phyloP scores from a whole-genome alignment of 73 alveolate species.

The Paramecium primaurelia region DNA sequence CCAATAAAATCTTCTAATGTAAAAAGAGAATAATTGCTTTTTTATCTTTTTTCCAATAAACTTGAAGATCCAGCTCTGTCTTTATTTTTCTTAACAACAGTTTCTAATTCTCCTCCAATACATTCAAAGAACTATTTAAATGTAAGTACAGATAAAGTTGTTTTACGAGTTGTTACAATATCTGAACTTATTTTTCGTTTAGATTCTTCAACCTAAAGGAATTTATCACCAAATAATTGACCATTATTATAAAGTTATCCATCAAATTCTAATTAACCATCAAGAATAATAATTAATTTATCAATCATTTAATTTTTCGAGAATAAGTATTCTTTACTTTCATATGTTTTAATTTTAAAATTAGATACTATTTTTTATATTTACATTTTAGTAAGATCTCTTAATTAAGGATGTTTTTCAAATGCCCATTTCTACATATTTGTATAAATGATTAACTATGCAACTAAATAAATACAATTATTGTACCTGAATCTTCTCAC shows the following conservation, averaged over 20 bases:
- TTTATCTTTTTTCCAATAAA: background rate
- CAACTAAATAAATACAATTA: background rate
- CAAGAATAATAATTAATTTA: conserved; percentile 46
- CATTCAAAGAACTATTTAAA: conserved; percentile 40
- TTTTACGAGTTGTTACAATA: conserved; percentile 33
- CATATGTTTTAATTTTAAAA: conserved; percentile 48
- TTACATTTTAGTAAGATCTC: conserved; percentile 55
- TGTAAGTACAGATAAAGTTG: conserved; percentile 28
- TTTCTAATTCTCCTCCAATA: conserved; percentile 62
- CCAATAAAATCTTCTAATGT: conserved; percentile 76
- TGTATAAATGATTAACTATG: conserved; percentile 54
- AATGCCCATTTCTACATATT: conserved; percentile 67
- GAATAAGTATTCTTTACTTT: conserved; percentile 1
- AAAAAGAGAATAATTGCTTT: conserved; percentile 69
- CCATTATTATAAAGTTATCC: conserved; percentile 48
- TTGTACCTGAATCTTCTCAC: conserved; percentile 61
- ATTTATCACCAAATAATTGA: conserved; percentile 48
- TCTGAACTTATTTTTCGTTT: conserved; percentile 33
- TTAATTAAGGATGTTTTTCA: conserved; percentile 49
- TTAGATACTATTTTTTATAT: conserved; percentile 39
- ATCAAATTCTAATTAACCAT: conserved; percentile 27
- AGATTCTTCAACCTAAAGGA: background rate
- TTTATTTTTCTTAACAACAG: conserved; percentile 47
- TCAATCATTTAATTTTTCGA: background rate
- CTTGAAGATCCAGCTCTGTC: conserved; percentile 33